A percentile compares a stretch with the other conserved stretches of the same genome.
These are phyloP conservation scores for Raddia distichophylla DNA, from an alignment of 176 grass and related monocot species.

Conservation along the genomic window DNA sequence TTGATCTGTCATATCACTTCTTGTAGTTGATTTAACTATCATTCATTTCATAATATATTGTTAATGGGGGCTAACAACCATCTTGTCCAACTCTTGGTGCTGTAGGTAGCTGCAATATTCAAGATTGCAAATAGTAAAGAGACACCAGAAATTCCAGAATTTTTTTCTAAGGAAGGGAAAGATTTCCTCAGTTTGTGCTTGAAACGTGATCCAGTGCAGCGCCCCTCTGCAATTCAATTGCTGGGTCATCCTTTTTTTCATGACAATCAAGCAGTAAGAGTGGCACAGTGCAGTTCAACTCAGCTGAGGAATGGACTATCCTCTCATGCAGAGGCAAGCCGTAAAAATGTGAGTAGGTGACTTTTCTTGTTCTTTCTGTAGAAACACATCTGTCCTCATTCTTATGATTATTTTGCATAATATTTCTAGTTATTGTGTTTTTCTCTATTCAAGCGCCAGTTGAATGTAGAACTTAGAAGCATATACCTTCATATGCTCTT, in stretches of 20 bases:
- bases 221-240: constrained; percentile 52
- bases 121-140: constrained; percentile 62
- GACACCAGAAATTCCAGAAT: constrained; percentile 60
- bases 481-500: neutral
- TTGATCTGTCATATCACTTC: constrained; percentile 20
- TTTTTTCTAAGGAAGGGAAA: constrained; percentile 62
- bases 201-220: constrained; percentile 51
- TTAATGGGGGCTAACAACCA: neutral
- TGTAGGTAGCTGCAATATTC: constrained; percentile 64
- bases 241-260: constrained; percentile 63
- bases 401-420: neutral
- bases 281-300: neutral
- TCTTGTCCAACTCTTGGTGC: constrained; percentile 10
- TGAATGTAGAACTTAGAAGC: neutral
- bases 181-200: constrained; percentile 58
- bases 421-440: neutral
- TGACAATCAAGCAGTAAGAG: neutral
- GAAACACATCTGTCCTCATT: too few species aligned
- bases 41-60: neutral
- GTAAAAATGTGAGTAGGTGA: constrained; percentile 33
- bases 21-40: neutral
- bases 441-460: neutral
- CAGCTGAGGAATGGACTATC: constrained; percentile 15
- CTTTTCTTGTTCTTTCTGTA: neutral
- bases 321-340: neutral